These are phyloP conservation scores for Ceratocystis eucalypticola DNA, from an alignment of 2,329 filamentous ascomycete genomes.

Conservation along the genomic window DNA sequence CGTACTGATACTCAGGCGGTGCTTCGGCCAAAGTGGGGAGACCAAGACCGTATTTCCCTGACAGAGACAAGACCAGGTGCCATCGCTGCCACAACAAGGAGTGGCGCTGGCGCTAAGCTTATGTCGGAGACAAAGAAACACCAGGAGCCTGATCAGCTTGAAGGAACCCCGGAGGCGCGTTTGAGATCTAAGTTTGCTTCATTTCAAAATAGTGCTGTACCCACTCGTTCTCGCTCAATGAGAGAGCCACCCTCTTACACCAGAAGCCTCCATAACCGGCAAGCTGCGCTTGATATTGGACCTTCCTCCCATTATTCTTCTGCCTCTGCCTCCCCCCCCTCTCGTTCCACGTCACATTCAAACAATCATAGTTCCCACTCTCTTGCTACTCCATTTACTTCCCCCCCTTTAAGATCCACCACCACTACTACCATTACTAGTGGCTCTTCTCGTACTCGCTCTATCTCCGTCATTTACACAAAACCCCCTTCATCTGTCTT, in stretches of 20 bases:
- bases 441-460: conserved; percentile 7
- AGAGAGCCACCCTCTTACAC: conserved; percentile 12
- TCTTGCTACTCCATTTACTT: conserved; percentile 16
- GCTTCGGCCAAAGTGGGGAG: conserved; percentile 1
- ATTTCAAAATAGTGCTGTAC: conserved; percentile 14
- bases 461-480: conserved; percentile 9
- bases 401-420: conserved; percentile 1
- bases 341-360: conserved; percentile 12
- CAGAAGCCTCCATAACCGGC: conserved; percentile 3
- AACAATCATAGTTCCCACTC: neutral
- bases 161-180: conserved; percentile 12
- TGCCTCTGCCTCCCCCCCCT: neutral
- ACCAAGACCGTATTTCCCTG: neutral
- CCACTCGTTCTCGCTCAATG: conserved; percentile 10
- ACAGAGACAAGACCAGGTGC: conserved; percentile 3
- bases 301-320: conserved; percentile 6
- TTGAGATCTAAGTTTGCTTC: conserved; percentile 8
- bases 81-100: conserved; percentile 1
- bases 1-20: conserved; percentile 5
- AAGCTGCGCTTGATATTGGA: conserved; percentile 6
- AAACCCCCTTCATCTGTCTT: conserved; percentile 2
- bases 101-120: neutral
- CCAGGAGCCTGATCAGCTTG: conserved; percentile 18
- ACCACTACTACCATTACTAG: neutral
- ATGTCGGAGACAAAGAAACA: conserved; percentile 10